phyloP scores from a whole-genome alignment of 2,329 filamentous ascomycete species.

The Grosmannia clavigera region DNA sequence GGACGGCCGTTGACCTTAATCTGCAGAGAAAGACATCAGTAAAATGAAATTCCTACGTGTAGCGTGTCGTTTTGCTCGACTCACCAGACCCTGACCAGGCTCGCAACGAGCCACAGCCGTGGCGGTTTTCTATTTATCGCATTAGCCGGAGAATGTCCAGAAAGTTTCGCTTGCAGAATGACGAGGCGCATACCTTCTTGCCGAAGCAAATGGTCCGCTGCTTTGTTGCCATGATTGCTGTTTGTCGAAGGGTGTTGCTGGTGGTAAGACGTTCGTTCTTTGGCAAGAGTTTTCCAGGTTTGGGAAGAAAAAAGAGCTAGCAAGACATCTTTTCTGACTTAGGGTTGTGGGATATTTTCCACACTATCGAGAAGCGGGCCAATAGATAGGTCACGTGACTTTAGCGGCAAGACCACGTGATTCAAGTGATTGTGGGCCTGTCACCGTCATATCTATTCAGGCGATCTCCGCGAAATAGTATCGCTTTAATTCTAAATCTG shows the following conservation, averaged over 20 bases:
- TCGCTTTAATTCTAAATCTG: neutral
- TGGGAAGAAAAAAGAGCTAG: neutral
- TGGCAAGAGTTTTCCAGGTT: slow-evolving; percentile 1
- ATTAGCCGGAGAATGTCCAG: slow-evolving; percentile 1
- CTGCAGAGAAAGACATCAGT: neutral
- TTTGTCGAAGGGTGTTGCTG: slow-evolving; percentile 5
- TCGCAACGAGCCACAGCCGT: slow-evolving; percentile 88
- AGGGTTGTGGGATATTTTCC: slow-evolving; percentile 12
- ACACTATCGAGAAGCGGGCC: slow-evolving; percentile 4
- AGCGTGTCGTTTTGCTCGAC: neutral
- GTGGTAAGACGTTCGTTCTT: slow-evolving; percentile 1
- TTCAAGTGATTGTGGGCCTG: neutral
- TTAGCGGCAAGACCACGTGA: neutral
- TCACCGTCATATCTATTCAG: neutral
- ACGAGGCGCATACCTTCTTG: slow-evolving; percentile 51
- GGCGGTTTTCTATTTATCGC: slow-evolving; percentile 55
- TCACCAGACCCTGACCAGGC: slow-evolving; percentile 48
- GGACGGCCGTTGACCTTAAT: slow-evolving; percentile 98
- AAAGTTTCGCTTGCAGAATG: neutral
- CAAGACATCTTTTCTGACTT: slow-evolving; percentile 6
- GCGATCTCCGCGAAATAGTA: neutral
- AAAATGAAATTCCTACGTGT: neutral
- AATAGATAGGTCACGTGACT: neutral
- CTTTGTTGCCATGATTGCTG: slow-evolving; percentile 59
- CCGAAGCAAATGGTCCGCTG: slow-evolving; percentile 96